Evolutionary conservation across 495 filamentous ascomycete genomes (phyloP).

Genomic region (Apodospora peruviana): DNA sequence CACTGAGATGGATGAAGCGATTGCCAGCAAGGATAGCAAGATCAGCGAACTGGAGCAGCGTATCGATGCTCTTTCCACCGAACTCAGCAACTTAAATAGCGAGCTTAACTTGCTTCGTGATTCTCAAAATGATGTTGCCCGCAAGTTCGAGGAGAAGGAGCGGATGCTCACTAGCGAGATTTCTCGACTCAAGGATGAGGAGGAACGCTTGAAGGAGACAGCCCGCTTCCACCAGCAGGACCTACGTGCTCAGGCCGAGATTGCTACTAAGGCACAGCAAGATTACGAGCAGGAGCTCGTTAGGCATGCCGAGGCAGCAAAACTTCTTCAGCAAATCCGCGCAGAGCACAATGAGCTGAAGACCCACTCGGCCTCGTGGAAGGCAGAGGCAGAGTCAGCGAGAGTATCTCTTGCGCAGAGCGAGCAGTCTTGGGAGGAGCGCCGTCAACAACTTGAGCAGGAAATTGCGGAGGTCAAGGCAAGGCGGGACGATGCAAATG

Average conservation of each 20-base stretch:
- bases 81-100: slow-evolving; percentile 71
- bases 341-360: slow-evolving; percentile 75
- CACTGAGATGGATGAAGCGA: slow-evolving; percentile 69
- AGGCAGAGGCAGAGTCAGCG: slow-evolving; percentile 74
- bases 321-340: slow-evolving; percentile 70
- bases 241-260: slow-evolving; percentile 85
- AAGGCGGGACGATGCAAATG: slow-evolving; percentile 70
- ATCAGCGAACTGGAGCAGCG: slow-evolving; percentile 76
- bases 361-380: slow-evolving; percentile 63
- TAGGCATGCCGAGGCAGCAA: slow-evolving; percentile 90
- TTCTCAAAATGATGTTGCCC: slow-evolving; percentile 66
- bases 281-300: slow-evolving; percentile 92
- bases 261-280: slow-evolving; percentile 86
- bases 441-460: slow-evolving; percentile 70
- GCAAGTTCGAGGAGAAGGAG: slow-evolving; percentile 75
- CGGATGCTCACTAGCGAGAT: slow-evolving; percentile 67
- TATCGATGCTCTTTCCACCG: slow-evolving; percentile 71
- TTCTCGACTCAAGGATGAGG: slow-evolving; percentile 76
- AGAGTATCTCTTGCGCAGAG: slow-evolving; percentile 70
- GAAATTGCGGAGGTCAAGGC: slow-evolving; percentile 74
- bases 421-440: slow-evolving; percentile 82
- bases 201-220: slow-evolving; percentile 68
- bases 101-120: slow-evolving; percentile 75
- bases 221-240: slow-evolving; percentile 84
- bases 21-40: slow-evolving; percentile 67